These are phyloP conservation scores for Globisporangium cylindrosporum DNA, from an alignment of 352 stramenopile species.

Conservation along the genomic window DNA sequence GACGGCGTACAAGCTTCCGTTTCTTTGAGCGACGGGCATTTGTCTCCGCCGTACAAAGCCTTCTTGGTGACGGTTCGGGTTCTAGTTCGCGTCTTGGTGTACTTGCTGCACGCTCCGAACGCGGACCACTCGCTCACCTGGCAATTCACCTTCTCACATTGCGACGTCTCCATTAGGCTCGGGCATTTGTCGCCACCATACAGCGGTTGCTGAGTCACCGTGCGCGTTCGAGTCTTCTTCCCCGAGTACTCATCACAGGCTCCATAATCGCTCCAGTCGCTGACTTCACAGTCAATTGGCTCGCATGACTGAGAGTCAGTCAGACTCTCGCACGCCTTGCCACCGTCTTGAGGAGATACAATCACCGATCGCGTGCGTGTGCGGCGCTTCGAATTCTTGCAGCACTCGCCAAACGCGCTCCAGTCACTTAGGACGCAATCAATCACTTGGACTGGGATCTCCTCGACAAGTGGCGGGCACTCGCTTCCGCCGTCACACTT, in stretches of 20 bases:
- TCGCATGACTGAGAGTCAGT: constrained; percentile 34
- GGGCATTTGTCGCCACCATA: constrained; percentile 45
- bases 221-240: constrained; percentile 36
- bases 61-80: constrained; percentile 32
- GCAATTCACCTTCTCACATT: constrained; percentile 49
- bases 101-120: constrained; percentile 35
- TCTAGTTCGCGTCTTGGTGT: constrained; percentile 35
- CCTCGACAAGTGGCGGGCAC: constrained; percentile 44
- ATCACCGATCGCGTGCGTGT: constrained; percentile 47
- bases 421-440: constrained; percentile 50
- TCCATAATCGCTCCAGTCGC: constrained; percentile 46
- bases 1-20: constrained; percentile 26
- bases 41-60: constrained; percentile 29
- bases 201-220: constrained; percentile 21
- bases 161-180: constrained; percentile 26
- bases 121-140: constrained; percentile 35
- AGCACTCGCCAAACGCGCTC: constrained; percentile 40
- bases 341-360: constrained; percentile 40
- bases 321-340: constrained; percentile 37
- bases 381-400: constrained; percentile 31
- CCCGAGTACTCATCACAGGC: constrained; percentile 35
- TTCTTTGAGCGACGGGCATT: constrained; percentile 37
- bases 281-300: constrained; percentile 43
- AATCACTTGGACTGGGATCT: constrained; percentile 29
- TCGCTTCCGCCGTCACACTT: constrained; percentile 35